Percentiles rank a stretch among this genome's conserved stretches.
phyloP scores from a whole-genome alignment of 179 eudicot species.

The Corrigiola litoralis region DNA sequence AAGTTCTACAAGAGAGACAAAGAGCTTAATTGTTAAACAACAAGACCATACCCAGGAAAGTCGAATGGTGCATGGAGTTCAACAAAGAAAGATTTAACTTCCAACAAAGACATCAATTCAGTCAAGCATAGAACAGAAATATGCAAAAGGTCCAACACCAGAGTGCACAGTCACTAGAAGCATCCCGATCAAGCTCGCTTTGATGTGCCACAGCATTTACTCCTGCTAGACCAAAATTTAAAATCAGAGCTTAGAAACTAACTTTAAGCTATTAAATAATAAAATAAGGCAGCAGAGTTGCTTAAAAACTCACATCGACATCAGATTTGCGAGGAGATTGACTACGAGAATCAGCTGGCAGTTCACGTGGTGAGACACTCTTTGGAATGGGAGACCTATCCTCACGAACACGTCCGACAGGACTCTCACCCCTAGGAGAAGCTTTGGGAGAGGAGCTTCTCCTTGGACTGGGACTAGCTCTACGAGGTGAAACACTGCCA shows the following conservation, averaged over 20 bases:
- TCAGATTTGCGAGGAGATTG: conserved; percentile 71
- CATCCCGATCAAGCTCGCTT: conserved; percentile 6
- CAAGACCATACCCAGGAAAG: conserved; percentile 39
- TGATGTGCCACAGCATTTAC: conserved; percentile 4
- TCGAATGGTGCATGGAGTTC: conserved; percentile 30
- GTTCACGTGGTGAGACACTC: conserved; percentile 58
- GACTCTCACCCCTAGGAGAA: conserved; percentile 56
- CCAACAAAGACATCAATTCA: conserved; percentile 22
- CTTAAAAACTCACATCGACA: conserved; percentile 56
- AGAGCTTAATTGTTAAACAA: conserved; percentile 17
- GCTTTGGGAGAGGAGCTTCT: conserved; percentile 60
- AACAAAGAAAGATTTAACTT: conserved; percentile 29
- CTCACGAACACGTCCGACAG: conserved; percentile 35
- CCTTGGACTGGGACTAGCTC: conserved; percentile 60
- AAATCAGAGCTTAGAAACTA: neutral
- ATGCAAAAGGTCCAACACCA: conserved; percentile 10
- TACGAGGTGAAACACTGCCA: conserved; percentile 62
- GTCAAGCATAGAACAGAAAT: conserved; percentile 22
- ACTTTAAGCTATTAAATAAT: neutral
- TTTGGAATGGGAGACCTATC: conserved; percentile 49
- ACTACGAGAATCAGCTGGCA: conserved; percentile 60
- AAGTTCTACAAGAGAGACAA: conserved; percentile 12
- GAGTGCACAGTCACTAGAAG: neutral
- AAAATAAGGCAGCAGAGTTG: neutral
- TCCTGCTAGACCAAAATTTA: conserved; percentile 18